Base-by-base conservation (phyloP, 2,329 filamentous ascomycete species). In the Penicillium freii region DNA sequence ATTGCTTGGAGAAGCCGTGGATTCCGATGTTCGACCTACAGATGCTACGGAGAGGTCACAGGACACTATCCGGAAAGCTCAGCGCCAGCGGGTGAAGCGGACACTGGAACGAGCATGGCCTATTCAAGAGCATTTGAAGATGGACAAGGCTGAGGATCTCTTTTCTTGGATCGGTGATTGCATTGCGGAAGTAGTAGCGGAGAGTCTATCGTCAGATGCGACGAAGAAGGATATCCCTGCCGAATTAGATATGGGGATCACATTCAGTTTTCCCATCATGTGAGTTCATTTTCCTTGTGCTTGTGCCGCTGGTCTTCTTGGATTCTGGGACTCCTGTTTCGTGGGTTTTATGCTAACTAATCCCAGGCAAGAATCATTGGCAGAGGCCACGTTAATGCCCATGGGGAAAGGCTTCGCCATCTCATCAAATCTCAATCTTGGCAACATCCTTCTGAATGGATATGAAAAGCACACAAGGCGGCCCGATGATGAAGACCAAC, bases 101-200 rank as follows among this genome's bases (percentile, higher is more conserved):
- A 81, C 78, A 1, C 67, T 82, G 59, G 81, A 82, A 60, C 79
- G 73, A 62, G 75, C 76, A 59, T 83, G 81, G 81, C 80, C 80
- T 4, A 83, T 83, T 59, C 80, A 76, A 25, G 80, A 83, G 51
- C 81, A 82, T 68, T 59, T 83, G 66, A 82, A 82, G 63, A 81
- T 77, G 71, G 85, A 91, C 64, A 87, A 92, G 61, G 85, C 88
- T 1, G 86, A 91, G 56, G 85, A 87, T 56, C 77, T 93, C 2
- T 94, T 94, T 71, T 75, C 81, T n/a, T 94, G 90, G 90, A 90
- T 94, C 63, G 90, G 90, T 27, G 79, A 83, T 65, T 89, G 87
- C 67, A 90, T 94, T 64, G 88, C 88, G 15, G 81, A 88, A 59
- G 88, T 92, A 4, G 86, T 93, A 17, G 77, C 76, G 33, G 82